phyloP scores from a whole-genome alignment of 768 basidiomycete species.

The Suillus hirtellus region DNA sequence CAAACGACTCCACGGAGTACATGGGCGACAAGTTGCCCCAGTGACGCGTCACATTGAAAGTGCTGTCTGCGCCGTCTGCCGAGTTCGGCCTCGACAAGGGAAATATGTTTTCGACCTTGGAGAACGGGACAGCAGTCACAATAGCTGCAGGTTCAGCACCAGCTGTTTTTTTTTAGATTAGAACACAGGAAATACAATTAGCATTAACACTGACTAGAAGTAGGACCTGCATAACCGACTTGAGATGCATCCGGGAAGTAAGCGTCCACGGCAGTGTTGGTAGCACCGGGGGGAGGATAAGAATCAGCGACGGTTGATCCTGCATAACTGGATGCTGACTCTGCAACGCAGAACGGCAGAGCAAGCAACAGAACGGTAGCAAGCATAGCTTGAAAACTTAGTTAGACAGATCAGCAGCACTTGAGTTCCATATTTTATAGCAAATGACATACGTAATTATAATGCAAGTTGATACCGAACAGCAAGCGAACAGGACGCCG shows the following conservation, averaged over 20 bases:
- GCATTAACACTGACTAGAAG: conserved; percentile 40
- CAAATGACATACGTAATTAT: neutral
- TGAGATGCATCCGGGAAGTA: conserved; percentile 43
- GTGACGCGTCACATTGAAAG: conserved; percentile 47
- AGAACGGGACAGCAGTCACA: conserved; percentile 42
- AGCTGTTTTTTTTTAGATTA: conserved; percentile 25
- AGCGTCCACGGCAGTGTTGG: conserved; percentile 33
- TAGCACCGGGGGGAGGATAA: conserved; percentile 43
- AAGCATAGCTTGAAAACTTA: conserved; percentile 6
- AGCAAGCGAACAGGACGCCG: no score
- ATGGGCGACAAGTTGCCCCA: conserved; percentile 53
- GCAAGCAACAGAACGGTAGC: conserved; percentile 6
- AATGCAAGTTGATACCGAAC: no score
- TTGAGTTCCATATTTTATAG: neutral
- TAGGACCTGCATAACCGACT: conserved; percentile 50
- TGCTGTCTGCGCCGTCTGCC: conserved; percentile 29
- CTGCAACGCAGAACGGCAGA: conserved; percentile 9
- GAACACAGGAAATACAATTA: neutral
- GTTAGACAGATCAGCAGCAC: neutral
- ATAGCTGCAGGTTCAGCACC: conserved; percentile 44
- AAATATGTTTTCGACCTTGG: conserved; percentile 39
- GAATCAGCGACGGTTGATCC: conserved; percentile 42
- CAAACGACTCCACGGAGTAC: conserved; percentile 52
- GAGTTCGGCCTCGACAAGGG: conserved; percentile 44
- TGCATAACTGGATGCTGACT: conserved; percentile 40